Conservation (phyloP, 805 yeast species). For the Lachancea sp. region DNA sequence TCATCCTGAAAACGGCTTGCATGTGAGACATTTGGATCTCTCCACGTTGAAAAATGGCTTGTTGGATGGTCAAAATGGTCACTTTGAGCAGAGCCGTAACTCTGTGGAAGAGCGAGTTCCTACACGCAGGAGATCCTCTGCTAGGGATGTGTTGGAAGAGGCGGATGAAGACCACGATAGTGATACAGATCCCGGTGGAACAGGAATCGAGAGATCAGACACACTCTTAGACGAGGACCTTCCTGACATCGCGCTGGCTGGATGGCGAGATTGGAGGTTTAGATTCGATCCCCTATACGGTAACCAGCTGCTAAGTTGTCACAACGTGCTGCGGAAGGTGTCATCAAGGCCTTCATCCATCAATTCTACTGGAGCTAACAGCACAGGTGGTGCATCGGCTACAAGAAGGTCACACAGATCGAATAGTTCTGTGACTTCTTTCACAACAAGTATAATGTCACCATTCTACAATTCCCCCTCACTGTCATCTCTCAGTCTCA, state of each 20-base stretch:
- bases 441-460: conserved; percentile 30
- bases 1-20: conserved; percentile 47
- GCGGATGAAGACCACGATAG: conserved; percentile 2
- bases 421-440: conserved; percentile 26
- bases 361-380: conserved; percentile 5
- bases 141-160: conserved; percentile 2
- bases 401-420: conserved; percentile 19
- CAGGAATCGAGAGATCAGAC: not conserved
- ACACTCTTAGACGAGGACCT: conserved; percentile 7
- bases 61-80: conserved; percentile 14
- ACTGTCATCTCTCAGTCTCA: conserved; percentile 4
- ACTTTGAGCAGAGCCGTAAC: conserved; percentile 8
- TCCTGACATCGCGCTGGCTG: conserved; percentile 46
- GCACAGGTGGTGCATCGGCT: conserved; percentile 4
- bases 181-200: not conserved
- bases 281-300: conserved; percentile 64
- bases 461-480: conserved; percentile 19
- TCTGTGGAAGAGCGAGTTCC: conserved; percentile 1
- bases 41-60: conserved; percentile 42
- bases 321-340: conserved; percentile 15
- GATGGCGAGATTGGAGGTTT: conserved; percentile 91
- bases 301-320: conserved; percentile 31
- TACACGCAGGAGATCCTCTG: not conserved
- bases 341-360: conserved; percentile 22
- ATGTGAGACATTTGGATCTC: conserved; percentile 53